A percentile compares a stretch with the other conserved stretches of the same genome.
Conservation (phyloP, 1,284 basidiomycete species). For the Cutaneotrichosporon mucoides region DNA sequence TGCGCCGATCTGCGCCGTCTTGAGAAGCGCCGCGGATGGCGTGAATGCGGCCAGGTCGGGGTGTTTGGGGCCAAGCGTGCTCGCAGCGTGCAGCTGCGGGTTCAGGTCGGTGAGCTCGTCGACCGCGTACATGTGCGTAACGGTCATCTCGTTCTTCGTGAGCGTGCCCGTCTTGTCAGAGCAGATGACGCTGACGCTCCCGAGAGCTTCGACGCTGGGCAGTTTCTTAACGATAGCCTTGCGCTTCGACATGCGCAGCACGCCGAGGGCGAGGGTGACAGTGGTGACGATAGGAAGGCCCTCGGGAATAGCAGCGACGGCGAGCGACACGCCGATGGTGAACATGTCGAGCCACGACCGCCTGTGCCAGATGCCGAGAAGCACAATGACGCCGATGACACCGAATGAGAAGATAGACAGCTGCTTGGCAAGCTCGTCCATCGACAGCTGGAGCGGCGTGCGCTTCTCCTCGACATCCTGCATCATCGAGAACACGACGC, state of each 20-base stretch:
- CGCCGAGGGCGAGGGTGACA: slow-evolving; percentile 91
- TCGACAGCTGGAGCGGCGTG: slow-evolving; percentile 86
- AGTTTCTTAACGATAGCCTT: slow-evolving; percentile 97
- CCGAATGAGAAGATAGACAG: slow-evolving; percentile 85
- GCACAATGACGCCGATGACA: slow-evolving; percentile 86
- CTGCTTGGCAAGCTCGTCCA: slow-evolving; percentile 95
- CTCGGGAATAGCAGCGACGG: slow-evolving; percentile 95
- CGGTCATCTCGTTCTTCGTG: slow-evolving; percentile 93
- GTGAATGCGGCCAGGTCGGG: slow-evolving; percentile 44
- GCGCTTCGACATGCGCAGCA: slow-evolving; percentile 85
- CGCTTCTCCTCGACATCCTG: slow-evolving; percentile 92
- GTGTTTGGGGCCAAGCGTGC: slow-evolving; percentile 59
- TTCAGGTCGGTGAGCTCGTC: slow-evolving; percentile 75
- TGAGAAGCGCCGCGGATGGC: slow-evolving; percentile 57
- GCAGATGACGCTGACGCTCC: slow-evolving; percentile 91
- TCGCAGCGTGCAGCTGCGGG: slow-evolving; percentile 48
- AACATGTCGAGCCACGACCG: slow-evolving; percentile 98
- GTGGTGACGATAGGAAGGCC: slow-evolving; percentile 98
- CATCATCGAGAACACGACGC: slow-evolving; percentile 97
- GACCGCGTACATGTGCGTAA: slow-evolving; percentile 79
- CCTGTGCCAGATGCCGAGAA: slow-evolving; percentile 81
- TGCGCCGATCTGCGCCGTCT: slow-evolving; percentile 60
- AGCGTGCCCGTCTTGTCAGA: slow-evolving; percentile 98
- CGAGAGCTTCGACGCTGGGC: slow-evolving; percentile 89
- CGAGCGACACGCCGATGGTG: slow-evolving; percentile 94